Evolutionary conservation across 1,284 basidiomycete genomes (phyloP), one percentile per base, ranked within the genome.

Genomic region (Cryptococcus sp.): DNA sequence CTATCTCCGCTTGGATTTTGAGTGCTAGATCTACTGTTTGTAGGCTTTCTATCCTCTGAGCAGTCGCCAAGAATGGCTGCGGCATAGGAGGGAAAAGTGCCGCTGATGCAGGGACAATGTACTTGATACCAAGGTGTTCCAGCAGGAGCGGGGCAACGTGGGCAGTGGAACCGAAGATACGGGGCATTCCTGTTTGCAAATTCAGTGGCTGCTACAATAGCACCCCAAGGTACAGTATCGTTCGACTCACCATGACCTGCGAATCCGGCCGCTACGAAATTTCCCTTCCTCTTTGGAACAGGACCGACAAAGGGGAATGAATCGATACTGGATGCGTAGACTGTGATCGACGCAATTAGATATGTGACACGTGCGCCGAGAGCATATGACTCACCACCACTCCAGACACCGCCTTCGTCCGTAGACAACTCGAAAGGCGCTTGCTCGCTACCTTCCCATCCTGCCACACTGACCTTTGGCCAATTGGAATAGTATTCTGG

Each of bases 361-460:
- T 11, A 19, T 39, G 19, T 5, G 15, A 35, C 15, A 39, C 15
- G 19, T 25, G 35, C 16, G n/a, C n/a, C 6, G 3, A 13, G 3
- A 7, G 3, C 1, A 19, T 16, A 4, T 11, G 17, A 54, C 67
- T 57, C 47, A 68, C 67, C 58, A 16, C 67, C 65, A 3, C 62
- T 59, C 65, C 67, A 68, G 7, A 68, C 64, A 51, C 67, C 67
- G 2, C 61, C 65, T 10, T 65, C 59, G 1, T 65, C 57, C 5
- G 45, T 51, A 10, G 22, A 23, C 38, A 45, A 46, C 38, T 45
- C 65, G 19, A 69, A 56, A 13, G 52, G 50, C 1, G 67, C 65
- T 3, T 25, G 45, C 10, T 55, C 46, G 15, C 52, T 52, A 1
- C 63, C 67, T 23, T 52, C 40, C 67, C 67, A 69, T 11, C 50